Evolutionary conservation across 2,329 filamentous ascomycete genomes (phyloP), one percentile per base, ranked within the genome.

Genomic region (Aspergillus floridensis): DNA sequence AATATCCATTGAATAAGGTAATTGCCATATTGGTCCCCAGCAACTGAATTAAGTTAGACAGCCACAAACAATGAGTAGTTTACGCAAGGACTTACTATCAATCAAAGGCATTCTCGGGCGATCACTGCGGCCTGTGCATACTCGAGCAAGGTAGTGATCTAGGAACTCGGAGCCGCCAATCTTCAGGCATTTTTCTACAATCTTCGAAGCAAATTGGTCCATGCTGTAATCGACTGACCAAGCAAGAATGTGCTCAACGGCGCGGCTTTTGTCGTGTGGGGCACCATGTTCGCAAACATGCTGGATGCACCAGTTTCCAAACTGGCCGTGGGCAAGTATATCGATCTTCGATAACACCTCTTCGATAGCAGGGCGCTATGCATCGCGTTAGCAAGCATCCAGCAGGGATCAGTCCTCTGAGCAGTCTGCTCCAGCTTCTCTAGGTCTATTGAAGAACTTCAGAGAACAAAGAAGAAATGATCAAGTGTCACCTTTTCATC

Each of bases 291-390:
- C 95, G 77, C 95, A 99, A 69, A 99, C 92, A 77, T 99, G 95
- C 79, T 99, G 95, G 70, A 99, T 98, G 80, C 95, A 99, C 95
- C 95, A 99, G 75, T 99, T 99, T 58, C 95, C 95, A 73, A 99
- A 99, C 74, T 99, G 95, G 26, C 95, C 95, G 74, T 97, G 93
- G 60, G 95, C 91, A 70, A 99, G 92, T 63, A 96, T 90, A 77
- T 99, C 92, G 68, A 99, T 96, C 74, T 95, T 97, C 61, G 86
- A 86, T 58, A 99, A 86, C 44, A 99, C 95, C 76, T 99, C 95
- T 75, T 96, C 93, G 72, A 99, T 96, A 72, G 95, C 97, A 49
- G 93, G 93, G 61, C 96, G 92, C 93, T 96, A 66, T n/a, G 63
- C 4, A 19, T 53, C 32, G 52, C 35, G 51, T 74, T 56, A 74